These are phyloP conservation scores for Choiromyces venosus DNA, from an alignment of 495 filamentous ascomycete species.

Conservation along the genomic window DNA sequence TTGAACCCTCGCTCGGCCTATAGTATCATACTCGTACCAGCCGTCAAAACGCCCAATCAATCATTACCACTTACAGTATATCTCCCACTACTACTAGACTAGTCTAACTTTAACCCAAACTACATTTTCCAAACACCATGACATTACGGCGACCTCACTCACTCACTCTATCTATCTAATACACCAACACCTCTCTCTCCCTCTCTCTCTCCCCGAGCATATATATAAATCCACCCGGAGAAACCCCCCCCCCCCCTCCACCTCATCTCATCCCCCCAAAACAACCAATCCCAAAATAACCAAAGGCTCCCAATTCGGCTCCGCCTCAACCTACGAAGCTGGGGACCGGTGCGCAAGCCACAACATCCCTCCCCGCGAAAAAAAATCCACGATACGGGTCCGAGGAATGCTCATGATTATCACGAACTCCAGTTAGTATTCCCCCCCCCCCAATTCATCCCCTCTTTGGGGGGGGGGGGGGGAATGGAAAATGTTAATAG, in stretches of 20 bases:
- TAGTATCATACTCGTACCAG: too few relatives aligned
- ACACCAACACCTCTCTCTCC: not conserved
- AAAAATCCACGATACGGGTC: constrained; percentile 19
- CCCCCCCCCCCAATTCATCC: not conserved
- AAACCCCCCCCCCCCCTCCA: not conserved
- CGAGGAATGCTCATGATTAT: constrained; percentile 22
- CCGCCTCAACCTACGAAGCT: constrained; percentile 18
- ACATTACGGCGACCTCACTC: constrained; percentile 33
- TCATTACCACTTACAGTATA: not conserved
- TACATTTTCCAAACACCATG: not conserved
- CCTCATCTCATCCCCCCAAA: not conserved
- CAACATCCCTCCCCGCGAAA: constrained; percentile 13
- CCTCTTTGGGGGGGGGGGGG: too few relatives aligned
- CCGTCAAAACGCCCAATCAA: not conserved
- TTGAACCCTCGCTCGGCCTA: too few relatives aligned
- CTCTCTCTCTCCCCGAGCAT: not conserved
- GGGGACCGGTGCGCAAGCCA: constrained; percentile 24
- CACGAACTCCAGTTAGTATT: constrained; percentile 26
- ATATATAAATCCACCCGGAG: constrained; percentile 3
- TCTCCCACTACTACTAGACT: not conserved
- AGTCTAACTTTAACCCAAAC: constrained; percentile 2
- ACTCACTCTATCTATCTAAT: not conserved
- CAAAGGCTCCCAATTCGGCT: constrained; percentile 23
- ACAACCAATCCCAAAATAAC: constrained; percentile 16
- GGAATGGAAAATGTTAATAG: too few relatives aligned